Evolutionary conservation across 2,329 filamentous ascomycete genomes (phyloP).

Genomic region (Dendrostoma leiphaemia): DNA sequence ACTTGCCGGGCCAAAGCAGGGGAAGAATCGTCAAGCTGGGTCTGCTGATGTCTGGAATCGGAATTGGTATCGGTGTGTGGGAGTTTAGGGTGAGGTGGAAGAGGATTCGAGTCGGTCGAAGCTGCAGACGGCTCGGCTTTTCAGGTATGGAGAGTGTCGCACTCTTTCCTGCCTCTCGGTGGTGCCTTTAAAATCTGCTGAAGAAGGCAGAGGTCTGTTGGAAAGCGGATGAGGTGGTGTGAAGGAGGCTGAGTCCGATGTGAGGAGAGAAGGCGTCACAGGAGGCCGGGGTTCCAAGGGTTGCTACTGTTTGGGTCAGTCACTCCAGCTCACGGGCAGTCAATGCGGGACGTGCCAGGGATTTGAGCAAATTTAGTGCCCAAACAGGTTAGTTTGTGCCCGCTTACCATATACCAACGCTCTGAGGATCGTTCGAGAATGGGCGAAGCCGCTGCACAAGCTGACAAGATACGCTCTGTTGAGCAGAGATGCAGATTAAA

Average conservation of each 20-base stretch:
- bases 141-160: background rate
- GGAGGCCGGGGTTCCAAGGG: background rate
- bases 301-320: background rate
- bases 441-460: too few species aligned
- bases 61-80: too few species aligned
- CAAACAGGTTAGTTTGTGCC: too few species aligned
- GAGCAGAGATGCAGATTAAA: too few species aligned
- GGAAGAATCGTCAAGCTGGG: constrained; percentile 6
- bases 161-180: constrained; percentile 1
- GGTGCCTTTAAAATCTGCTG: constrained; percentile 1
- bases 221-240: background rate
- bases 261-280: constrained; percentile 13
- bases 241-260: constrained; percentile 11
- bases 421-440: too few species aligned
- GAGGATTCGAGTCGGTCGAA: background rate
- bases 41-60: too few species aligned
- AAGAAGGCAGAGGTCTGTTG: constrained; percentile 9
- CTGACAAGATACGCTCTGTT: too few species aligned
- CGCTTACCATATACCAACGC: too few species aligned
- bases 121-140: background rate
- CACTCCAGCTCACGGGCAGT: background rate
- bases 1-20: constrained; percentile 13
- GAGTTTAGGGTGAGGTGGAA: constrained; percentile 2
- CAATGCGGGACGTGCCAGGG: background rate
- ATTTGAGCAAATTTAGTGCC: too few species aligned